Conservation (phyloP, 2,329 filamentous ascomycete species). For the Aaosphaeria arxii region DNA sequence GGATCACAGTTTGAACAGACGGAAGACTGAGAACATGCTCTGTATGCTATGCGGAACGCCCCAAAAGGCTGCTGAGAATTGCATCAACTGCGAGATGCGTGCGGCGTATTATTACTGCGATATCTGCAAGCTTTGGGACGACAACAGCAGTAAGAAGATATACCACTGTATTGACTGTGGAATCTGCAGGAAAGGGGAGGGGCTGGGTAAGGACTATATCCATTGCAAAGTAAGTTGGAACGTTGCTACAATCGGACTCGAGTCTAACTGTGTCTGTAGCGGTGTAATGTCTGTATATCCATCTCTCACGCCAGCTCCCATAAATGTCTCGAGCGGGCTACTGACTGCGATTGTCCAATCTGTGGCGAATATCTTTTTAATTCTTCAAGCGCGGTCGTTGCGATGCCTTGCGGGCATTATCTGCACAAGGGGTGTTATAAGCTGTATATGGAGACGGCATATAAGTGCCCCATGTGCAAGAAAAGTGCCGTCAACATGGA, state of each 20-base stretch:
- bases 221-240: constrained; percentile 77
- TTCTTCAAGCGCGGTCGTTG: constrained; percentile 81
- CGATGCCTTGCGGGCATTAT: constrained; percentile 93
- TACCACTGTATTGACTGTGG: constrained; percentile 97
- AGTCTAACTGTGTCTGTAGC: constrained; percentile 29
- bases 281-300: constrained; percentile 87
- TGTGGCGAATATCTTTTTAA: constrained; percentile 97
- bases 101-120: constrained; percentile 89
- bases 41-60: constrained; percentile 93
- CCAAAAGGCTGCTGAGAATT: constrained; percentile 76
- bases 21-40: constrained; percentile 89
- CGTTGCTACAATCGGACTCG: constrained; percentile 6
- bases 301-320: constrained; percentile 82
- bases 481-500: constrained; percentile 99
- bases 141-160: constrained; percentile 83
- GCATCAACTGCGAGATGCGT: constrained; percentile 70
- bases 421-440: constrained; percentile 90
- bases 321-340: constrained; percentile 90
- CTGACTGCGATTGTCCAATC: constrained; percentile 94
- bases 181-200: constrained; percentile 86
- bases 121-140: constrained; percentile 96
- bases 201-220: constrained; percentile 93
- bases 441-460: constrained; percentile 83
- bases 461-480: constrained; percentile 95
- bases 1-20: constrained; percentile 74